Percentiles rank a stretch among this genome's conserved stretches.
These are phyloP conservation scores for Phytopythium ostracodes DNA, from an alignment of 352 stramenopile genomes.

Conservation along the genomic window DNA sequence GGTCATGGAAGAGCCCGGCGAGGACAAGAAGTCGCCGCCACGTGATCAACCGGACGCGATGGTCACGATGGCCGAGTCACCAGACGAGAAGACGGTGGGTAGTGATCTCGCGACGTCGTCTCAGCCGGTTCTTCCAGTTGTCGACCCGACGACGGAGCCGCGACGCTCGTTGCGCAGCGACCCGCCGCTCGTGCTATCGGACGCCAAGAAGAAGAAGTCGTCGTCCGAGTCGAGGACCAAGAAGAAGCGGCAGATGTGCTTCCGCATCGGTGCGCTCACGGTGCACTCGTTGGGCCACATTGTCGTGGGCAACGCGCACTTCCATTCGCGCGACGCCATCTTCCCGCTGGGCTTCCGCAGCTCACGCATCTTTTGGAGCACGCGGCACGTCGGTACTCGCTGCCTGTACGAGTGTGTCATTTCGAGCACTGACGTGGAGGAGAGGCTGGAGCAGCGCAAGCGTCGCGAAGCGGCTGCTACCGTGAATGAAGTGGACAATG, in stretches of 20 bases:
- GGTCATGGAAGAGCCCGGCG: background rate
- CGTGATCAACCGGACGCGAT: background rate
- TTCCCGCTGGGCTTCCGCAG: conserved; percentile 89
- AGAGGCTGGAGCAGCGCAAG: conserved; percentile 22
- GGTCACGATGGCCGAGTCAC: background rate
- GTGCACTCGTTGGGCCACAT: conserved; percentile 80
- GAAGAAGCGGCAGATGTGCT: conserved; percentile 50
- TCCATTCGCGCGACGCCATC: conserved; percentile 85
- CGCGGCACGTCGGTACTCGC: conserved; percentile 35
- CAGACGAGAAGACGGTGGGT: background rate
- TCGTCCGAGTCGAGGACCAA: conserved; percentile 29
- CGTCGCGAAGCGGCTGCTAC: conserved; percentile 10
- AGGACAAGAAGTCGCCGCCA: too few species aligned
- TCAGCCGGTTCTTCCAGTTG: conserved; percentile 35
- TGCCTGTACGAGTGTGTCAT: conserved; percentile 92
- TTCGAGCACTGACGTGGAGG: conserved; percentile 71
- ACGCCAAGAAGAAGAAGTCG: conserved; percentile 68
- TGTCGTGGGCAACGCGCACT: conserved; percentile 74
- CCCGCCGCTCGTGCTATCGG: conserved; percentile 33
- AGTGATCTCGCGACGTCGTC: background rate
- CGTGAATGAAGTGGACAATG: conserved; percentile 4
- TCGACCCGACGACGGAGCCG: conserved; percentile 40
- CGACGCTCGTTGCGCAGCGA: conserved; percentile 42
- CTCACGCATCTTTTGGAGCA: conserved; percentile 93
- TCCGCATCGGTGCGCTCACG: conserved; percentile 71